A percentile compares a stretch with the other conserved stretches of the same genome.
Evolutionary conservation across 495 filamentous ascomycete genomes (phyloP).

Genomic region (Corynascus novoguineensis): DNA sequence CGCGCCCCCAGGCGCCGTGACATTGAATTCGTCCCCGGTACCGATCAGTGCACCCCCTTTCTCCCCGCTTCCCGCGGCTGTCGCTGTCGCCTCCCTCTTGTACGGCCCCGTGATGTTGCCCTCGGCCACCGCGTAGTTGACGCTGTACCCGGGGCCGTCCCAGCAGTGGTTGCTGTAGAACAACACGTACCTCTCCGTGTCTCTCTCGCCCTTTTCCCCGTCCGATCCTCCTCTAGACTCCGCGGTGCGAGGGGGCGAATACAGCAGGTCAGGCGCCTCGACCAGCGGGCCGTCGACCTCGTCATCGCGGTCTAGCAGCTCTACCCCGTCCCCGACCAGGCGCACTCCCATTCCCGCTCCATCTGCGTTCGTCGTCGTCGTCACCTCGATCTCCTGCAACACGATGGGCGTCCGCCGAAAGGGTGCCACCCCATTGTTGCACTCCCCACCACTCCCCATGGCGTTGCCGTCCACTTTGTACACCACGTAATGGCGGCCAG

Average conservation of each 20-base stretch:
- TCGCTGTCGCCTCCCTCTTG: slow-evolving; percentile 33
- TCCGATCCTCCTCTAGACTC: slow-evolving; percentile 31
- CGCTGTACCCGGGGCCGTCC: slow-evolving; percentile 47
- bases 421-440: slow-evolving; percentile 49
- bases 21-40: slow-evolving; percentile 35
- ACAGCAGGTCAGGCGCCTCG: slow-evolving; percentile 54
- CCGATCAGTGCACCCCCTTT: slow-evolving; percentile 33
- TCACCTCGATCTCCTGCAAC: slow-evolving; percentile 51
- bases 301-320: slow-evolving; percentile 49
- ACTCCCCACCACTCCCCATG: slow-evolving; percentile 51
- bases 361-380: too few species aligned
- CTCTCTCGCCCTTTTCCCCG: slow-evolving; percentile 17
- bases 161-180: slow-evolving; percentile 60
- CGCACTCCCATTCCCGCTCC: slow-evolving; percentile 48
- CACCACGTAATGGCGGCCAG: slow-evolving; percentile 51
- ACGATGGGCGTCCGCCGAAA: slow-evolving; percentile 53
- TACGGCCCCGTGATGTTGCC: slow-evolving; percentile 44
- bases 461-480: slow-evolving; percentile 62
- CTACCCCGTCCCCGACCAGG: slow-evolving; percentile 43
- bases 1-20: slow-evolving; percentile 51
- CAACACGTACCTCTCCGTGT: slow-evolving; percentile 47
- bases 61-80: too few species aligned
- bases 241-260: slow-evolving; percentile 14
- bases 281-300: slow-evolving; percentile 54
- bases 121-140: slow-evolving; percentile 46